Evolutionary conservation across 177 flowering plant species (phyloP), one percentile per base, ranked within the genome.

Genomic region (Vitis hybrid): DNA sequence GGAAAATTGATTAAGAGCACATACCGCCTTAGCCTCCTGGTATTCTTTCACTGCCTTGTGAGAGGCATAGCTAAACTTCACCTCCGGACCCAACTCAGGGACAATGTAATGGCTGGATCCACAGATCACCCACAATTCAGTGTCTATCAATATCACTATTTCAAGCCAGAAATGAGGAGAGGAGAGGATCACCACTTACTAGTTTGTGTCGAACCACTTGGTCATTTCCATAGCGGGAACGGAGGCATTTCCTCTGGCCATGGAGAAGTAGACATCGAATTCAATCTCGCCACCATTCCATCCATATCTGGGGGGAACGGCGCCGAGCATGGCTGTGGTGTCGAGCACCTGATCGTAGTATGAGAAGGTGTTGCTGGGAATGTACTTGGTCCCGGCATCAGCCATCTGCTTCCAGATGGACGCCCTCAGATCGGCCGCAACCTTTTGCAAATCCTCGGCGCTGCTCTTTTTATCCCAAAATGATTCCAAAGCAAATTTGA

Each of bases 171-270:
- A 40, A 14, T 34, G 45, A 30, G 40, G 26, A 63, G 10, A n/a
- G 52, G 2, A 66, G 67, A 64, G 59, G 50, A 32, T 34, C 21
- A 65, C 45, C 65, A 89, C 96, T 89, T 85, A 91, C 96, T 91
- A 89, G 86, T 91, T 91, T 84, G 96, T 91, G 89, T 91, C 96
- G 63, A 91, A 91, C 93, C 96, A 91, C 87, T 91, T 91, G 84
- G 96, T 91, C 96, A 91, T 91, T 66, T 91, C 96, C 96, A 91
- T 91, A 68, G 96, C 96, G 65, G 93, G 96, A 0, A 89, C 89
- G 30, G 91, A 73, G 67, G 91, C 96, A 74, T 91, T 91, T 63
- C 96, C 96, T 72, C 96, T 85, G 70, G 91, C 96, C 96, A 91
- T 89, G 52, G 96, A 89, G 90, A 91, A 91, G 81, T 89, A 91